phyloP scores from a whole-genome alignment of 2,329 filamentous ascomycete genomes.

The Colletotrichum lupini region DNA sequence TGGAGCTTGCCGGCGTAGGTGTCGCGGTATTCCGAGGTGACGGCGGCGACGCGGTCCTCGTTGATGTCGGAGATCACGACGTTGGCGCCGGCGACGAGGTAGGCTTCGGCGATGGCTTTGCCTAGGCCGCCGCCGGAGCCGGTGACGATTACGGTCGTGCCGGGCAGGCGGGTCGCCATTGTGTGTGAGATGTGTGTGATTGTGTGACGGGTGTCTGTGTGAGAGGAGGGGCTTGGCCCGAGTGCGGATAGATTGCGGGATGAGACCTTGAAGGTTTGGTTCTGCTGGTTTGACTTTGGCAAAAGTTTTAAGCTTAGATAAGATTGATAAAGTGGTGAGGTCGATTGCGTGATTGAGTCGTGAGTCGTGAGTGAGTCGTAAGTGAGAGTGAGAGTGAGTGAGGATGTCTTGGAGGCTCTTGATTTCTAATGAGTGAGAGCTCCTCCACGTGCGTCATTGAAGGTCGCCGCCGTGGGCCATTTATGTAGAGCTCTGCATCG shows the following conservation, averaged over 20 bases:
- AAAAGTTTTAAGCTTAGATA: background rate
- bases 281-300: background rate
- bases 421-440: background rate
- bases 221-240: background rate
- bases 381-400: background rate
- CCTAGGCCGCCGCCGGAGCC: slow-evolving; percentile 47
- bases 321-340: background rate
- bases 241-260: background rate
- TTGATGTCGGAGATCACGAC: slow-evolving; percentile 48
- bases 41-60: slow-evolving; percentile 27
- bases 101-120: slow-evolving; percentile 43
- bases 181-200: background rate
- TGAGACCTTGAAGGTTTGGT: background rate
- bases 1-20: slow-evolving; percentile 32
- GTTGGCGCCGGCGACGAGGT: slow-evolving; percentile 45
- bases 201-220: background rate
- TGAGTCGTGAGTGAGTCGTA: background rate
- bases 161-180: slow-evolving; percentile 26
- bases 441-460: background rate
- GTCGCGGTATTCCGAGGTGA: slow-evolving; percentile 24
- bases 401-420: background rate
- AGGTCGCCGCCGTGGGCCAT: background rate
- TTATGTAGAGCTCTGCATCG: slow-evolving; percentile 1
- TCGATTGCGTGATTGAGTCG: background rate
- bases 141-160: slow-evolving; percentile 46